Conservation (phyloP, 2,329 filamentous ascomycete species). For the Calonectria hongkongensis region DNA sequence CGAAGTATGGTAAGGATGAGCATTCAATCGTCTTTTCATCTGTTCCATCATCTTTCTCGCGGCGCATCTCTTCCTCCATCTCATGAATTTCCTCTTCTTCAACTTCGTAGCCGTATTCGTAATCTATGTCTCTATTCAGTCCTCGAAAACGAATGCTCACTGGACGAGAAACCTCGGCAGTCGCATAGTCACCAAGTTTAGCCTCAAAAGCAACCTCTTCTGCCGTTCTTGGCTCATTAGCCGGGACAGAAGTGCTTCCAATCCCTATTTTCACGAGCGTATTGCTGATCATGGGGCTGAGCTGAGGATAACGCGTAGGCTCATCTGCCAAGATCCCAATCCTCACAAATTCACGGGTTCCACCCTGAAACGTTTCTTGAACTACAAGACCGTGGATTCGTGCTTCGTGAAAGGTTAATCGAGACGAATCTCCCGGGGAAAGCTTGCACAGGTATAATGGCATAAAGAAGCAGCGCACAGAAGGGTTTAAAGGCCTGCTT, state of each 20-base stretch:
- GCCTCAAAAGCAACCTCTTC: neutral
- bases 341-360: neutral
- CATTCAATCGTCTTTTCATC: neutral
- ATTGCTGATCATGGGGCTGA: slow-evolving; percentile 4
- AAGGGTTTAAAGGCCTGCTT: neutral
- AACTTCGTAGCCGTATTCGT: neutral
- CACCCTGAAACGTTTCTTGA: neutral
- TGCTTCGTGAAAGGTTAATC: neutral
- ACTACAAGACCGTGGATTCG: neutral
- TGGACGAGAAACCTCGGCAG: neutral
- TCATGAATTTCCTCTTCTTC: neutral
- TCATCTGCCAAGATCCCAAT: neutral
- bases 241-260: neutral
- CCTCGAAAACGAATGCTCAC: neutral
- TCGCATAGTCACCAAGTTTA: neutral
- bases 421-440: neutral
- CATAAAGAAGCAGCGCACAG: neutral
- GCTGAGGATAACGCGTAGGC: neutral
- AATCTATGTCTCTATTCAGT: neutral
- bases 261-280: neutral
- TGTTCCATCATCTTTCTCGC: neutral
- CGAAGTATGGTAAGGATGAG: neutral
- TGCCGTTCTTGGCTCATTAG: neutral
- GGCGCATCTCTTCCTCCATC: neutral
- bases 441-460: neutral